These are phyloP conservation scores for Geranomyces variabilis DNA, from an alignment of 192 early-diverging fungal species.

Conservation along the genomic window DNA sequence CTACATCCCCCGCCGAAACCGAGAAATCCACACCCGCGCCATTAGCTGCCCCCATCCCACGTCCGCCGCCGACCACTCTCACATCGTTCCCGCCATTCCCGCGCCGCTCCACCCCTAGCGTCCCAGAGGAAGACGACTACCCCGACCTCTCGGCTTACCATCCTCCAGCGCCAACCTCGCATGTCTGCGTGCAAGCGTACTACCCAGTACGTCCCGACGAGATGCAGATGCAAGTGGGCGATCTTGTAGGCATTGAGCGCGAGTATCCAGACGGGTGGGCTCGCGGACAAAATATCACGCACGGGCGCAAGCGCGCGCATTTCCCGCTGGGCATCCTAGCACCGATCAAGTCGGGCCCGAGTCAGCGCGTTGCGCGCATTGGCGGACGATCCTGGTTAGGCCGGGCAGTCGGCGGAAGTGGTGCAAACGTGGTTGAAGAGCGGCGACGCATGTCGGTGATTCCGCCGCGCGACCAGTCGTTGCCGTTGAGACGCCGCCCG, in stretches of 20 bases:
- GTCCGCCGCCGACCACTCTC: not conserved
- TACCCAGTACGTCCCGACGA: conserved; percentile 45
- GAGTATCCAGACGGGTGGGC: conserved; percentile 59
- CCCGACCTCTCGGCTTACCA: conserved; percentile 50
- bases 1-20: not conserved
- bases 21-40: not conserved
- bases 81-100: not conserved
- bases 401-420: not conserved
- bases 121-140: conserved; percentile 35
- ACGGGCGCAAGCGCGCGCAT: conserved; percentile 51
- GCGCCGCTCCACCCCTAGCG: not conserved
- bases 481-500: conserved; percentile 1
- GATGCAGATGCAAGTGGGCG: conserved; percentile 51
- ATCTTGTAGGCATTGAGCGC: conserved; percentile 58
- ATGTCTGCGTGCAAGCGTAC: conserved; percentile 49
- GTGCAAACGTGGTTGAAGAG: not conserved
- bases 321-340: conserved; percentile 55
- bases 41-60: not conserved
- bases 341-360: conserved; percentile 52
- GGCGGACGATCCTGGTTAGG: conserved; percentile 23
- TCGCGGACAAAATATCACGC: conserved; percentile 56
- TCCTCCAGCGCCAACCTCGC: conserved; percentile 54
- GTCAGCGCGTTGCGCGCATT: conserved; percentile 45
- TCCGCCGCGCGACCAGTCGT: not conserved
- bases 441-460: not conserved